Evolutionary conservation across 139 green algal genomes (phyloP).

Genomic region (Yamagishiella unicocca): DNA sequence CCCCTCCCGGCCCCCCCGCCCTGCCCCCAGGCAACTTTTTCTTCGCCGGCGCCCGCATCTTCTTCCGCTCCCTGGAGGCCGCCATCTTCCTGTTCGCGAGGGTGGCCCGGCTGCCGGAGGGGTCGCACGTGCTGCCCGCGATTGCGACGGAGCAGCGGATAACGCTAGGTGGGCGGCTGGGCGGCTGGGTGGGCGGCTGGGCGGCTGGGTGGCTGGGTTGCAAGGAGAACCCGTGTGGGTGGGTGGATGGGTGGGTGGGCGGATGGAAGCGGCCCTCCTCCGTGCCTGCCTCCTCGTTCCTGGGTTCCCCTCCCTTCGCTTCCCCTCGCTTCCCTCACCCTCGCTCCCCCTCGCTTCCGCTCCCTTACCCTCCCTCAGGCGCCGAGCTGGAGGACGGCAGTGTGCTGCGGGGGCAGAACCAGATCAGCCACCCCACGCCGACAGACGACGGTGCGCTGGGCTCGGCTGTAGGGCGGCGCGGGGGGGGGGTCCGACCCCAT

Average conservation of each 20-base stretch:
- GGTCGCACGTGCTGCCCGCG: constrained; percentile 86
- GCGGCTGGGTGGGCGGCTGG: neutral
- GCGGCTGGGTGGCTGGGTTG: too few species aligned
- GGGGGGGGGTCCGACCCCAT: too few species aligned
- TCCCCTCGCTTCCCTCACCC: too few species aligned
- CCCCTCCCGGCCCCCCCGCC: neutral
- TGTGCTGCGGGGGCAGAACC: constrained; percentile 94
- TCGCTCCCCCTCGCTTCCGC: too few species aligned
- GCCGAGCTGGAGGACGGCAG: constrained; percentile 93
- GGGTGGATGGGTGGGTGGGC: neutral
- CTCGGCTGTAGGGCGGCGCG: too few species aligned
- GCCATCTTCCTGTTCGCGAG: constrained; percentile 97
- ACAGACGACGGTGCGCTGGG: constrained; percentile 12
- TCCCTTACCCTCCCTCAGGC: neutral
- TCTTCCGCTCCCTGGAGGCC: constrained; percentile 97
- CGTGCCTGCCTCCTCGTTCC: too few species aligned
- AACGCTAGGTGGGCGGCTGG: constrained; percentile 79
- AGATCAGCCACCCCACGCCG: constrained; percentile 93
- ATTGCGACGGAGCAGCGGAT: constrained; percentile 96
- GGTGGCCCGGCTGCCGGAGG: constrained; percentile 74
- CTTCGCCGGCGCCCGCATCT: constrained; percentile 96
- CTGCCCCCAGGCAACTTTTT: constrained; percentile 96
- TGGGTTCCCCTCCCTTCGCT: too few species aligned
- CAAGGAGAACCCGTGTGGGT: too few species aligned
- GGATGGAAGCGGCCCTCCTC: too few species aligned